Evolutionary conservation across 1,284 basidiomycete genomes (phyloP).

Genomic region (Chiua sp.): DNA sequence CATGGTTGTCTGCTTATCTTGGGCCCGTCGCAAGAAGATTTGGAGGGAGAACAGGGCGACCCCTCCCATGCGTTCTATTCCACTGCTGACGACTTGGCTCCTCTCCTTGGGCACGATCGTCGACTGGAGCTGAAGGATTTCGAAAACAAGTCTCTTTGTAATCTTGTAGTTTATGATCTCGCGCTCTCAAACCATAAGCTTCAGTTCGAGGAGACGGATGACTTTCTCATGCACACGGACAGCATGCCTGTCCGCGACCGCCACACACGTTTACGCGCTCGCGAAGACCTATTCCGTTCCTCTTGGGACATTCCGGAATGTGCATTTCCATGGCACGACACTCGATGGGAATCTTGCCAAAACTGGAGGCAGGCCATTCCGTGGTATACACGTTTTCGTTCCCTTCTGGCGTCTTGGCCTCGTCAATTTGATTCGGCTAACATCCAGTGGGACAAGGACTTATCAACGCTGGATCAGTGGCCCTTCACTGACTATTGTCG

Average conservation of each 20-base stretch:
- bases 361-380: conserved; percentile 8
- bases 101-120: neutral
- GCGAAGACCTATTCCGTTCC: conserved; percentile 3
- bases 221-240: conserved; percentile 2
- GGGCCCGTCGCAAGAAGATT: neutral
- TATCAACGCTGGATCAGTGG: neutral
- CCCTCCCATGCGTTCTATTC: neutral
- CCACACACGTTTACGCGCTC: neutral
- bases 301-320: conserved; percentile 2
- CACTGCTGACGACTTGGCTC: neutral
- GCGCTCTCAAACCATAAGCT: conserved; percentile 3
- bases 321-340: conserved; percentile 11
- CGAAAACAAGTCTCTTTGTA: conserved; percentile 4
- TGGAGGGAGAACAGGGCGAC: neutral
- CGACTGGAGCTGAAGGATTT: conserved; percentile 4
- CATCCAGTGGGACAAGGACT: conserved; percentile 9
- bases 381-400: conserved; percentile 6
- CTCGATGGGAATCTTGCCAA: neutral
- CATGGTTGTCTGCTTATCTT: neutral
- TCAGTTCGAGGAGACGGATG: conserved; percentile 7
- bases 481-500: neutral
- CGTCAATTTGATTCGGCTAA: neutral
- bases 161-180: conserved; percentile 8
- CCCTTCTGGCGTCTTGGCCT: conserved; percentile 6
- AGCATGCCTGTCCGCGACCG: neutral